Conservation (phyloP, 2,329 filamentous ascomycete species). For the Orbilia blumenaviensis region DNA sequence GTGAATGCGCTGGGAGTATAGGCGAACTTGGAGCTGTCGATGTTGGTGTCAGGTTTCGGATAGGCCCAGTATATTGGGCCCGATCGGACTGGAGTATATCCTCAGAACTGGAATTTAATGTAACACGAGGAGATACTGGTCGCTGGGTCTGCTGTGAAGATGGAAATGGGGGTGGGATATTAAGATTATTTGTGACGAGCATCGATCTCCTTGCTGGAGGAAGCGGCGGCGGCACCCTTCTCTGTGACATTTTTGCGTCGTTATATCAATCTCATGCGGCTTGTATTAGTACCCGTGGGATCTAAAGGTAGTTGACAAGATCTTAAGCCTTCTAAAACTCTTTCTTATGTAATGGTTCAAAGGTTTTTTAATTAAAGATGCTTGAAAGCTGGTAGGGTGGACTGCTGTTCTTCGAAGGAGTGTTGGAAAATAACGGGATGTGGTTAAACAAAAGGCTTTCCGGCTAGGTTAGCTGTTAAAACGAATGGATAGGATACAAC, state of each 20-base stretch:
- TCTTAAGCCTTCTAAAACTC: background rate
- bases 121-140: conserved; percentile 41
- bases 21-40: conserved; percentile 46
- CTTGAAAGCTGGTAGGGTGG: too few relatives aligned
- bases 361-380: too few relatives aligned
- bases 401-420: background rate
- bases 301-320: background rate
- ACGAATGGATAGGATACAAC: conserved; percentile 1
- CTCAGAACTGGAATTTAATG: conserved; percentile 45
- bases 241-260: conserved; percentile 31
- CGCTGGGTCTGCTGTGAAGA: conserved; percentile 26
- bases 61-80: conserved; percentile 44
- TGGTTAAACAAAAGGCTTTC: background rate
- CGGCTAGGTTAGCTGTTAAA: background rate
- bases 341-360: background rate
- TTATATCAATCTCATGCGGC: conserved; percentile 41
- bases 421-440: background rate
- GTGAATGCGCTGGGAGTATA: conserved; percentile 17
- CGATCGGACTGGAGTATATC: conserved; percentile 28
- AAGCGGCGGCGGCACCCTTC: conserved; percentile 38
- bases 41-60: conserved; percentile 41
- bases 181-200: conserved; percentile 13
- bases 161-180: conserved; percentile 42
- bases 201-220: conserved; percentile 47
- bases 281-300: background rate